Conservation (phyloP, 2,329 filamentous ascomycete species). For the Exophiala sideris region DNA sequence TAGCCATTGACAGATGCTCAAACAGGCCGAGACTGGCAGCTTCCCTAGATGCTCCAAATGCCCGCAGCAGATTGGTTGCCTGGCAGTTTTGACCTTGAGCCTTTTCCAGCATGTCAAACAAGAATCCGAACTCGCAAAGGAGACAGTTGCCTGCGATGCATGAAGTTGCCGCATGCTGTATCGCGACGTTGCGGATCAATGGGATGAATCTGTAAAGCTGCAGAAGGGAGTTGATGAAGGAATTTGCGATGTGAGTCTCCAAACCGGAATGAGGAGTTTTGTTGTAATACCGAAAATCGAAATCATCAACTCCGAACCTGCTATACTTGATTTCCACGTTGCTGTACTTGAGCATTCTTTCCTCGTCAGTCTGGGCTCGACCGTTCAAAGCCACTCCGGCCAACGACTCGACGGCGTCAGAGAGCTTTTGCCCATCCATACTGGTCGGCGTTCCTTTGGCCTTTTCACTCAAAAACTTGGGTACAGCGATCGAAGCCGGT, state of each 20-base stretch:
- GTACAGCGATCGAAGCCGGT: slow-evolving; percentile 64
- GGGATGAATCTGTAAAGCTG: slow-evolving; percentile 92
- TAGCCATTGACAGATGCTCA: slow-evolving; percentile 67
- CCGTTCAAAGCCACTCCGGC: slow-evolving; percentile 65
- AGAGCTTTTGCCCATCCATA: slow-evolving; percentile 37
- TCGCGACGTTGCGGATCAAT: slow-evolving; percentile 77
- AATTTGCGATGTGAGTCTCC: slow-evolving; percentile 95
- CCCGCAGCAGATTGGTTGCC: slow-evolving; percentile 89
- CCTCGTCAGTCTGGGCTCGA: slow-evolving; percentile 64
- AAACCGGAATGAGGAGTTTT: slow-evolving; percentile 86
- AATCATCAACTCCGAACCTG: slow-evolving; percentile 98
- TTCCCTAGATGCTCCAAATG: slow-evolving; percentile 78
- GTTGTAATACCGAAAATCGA: slow-evolving; percentile 98
- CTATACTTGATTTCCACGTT: slow-evolving; percentile 98
- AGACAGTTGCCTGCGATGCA: slow-evolving; percentile 82
- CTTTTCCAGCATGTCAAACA: slow-evolving; percentile 98
- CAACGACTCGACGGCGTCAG: slow-evolving; percentile 62
- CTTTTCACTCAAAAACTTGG: slow-evolving; percentile 94
- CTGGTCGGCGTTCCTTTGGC: slow-evolving; percentile 60
- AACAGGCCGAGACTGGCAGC: slow-evolving; percentile 73
- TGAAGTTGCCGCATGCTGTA: slow-evolving; percentile 81
- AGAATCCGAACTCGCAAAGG: slow-evolving; percentile 87
- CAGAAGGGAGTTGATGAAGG: slow-evolving; percentile 87
- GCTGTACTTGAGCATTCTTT: slow-evolving; percentile 84
- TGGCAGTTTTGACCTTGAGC: slow-evolving; percentile 92